These are phyloP conservation scores for Calonectria leucothoes DNA, from an alignment of 2,329 filamentous ascomycete genomes.

Conservation along the genomic window DNA sequence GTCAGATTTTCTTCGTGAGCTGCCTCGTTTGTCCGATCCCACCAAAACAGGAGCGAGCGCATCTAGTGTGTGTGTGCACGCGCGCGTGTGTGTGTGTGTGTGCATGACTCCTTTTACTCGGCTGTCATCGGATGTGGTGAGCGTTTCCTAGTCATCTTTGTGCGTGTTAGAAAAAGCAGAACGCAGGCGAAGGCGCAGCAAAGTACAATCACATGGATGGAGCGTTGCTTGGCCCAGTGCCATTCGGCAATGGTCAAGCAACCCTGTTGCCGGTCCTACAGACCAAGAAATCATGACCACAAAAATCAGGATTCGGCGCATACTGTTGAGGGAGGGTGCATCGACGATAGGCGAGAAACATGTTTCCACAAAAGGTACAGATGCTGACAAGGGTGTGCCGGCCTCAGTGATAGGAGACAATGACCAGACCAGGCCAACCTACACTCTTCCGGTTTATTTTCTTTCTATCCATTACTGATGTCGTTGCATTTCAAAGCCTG, in stretches of 20 bases:
- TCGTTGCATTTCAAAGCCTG: neutral
- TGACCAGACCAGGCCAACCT: neutral
- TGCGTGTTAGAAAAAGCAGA: too few species aligned
- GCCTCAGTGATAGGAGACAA: neutral
- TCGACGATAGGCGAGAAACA: conserved; percentile 5
- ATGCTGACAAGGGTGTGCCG: neutral
- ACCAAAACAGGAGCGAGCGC: too few species aligned
- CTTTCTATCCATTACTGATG: neutral
- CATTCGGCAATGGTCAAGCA: neutral
- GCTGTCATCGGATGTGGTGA: neutral
- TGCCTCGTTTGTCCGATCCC: neutral
- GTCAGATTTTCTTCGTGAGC: neutral
- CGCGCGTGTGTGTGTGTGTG: too few species aligned
- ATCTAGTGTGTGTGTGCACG: too few species aligned
- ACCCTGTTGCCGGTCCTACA: neutral
- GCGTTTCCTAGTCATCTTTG: neutral
- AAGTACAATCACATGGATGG: neutral
- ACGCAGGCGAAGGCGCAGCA: neutral
- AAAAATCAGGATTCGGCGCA: neutral
- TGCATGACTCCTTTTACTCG: too few species aligned
- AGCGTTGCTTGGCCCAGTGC: neutral
- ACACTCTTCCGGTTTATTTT: neutral
- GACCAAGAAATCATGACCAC: neutral
- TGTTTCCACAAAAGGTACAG: neutral
- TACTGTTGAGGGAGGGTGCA: conserved; percentile 1